Base-by-base conservation (phyloP, 129 eudicot species). In the Artemisia argyi region DNA sequence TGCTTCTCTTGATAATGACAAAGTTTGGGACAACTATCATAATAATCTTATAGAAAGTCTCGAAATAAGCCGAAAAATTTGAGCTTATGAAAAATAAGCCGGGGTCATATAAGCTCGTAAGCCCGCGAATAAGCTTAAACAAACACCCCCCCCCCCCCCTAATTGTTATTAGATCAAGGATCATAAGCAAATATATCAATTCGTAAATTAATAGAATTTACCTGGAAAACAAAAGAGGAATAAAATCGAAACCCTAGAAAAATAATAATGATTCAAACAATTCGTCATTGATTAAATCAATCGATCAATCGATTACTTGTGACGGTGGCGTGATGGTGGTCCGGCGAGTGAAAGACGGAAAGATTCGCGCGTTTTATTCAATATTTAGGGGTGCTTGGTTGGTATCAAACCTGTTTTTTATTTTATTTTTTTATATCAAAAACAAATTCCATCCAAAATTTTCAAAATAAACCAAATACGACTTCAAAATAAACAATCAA, bases 151-250 rank as follows among this genome's bases (percentile, higher is more conserved):
- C n/a, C n/a, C 5, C 42, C 46, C 46, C 46, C 46, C 8, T 39
- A 1, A 39, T 7, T 39, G 46, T 39, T 39, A 39, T 39, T 8
- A 2, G 46, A 39, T 39, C 46, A 30, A 30, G 4, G 4, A 28
- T 28, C 4, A 28, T 28, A 28, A 28, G 4, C 32, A 28, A 28
- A 28, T 28, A 28, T 28, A 28, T 5, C 39, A 39, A 26, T 56
- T 63, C 4, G 4, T 28, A 28, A 3, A 30, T 30, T 30, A 4
- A 30, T 30, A 30, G 4, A 67, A 82, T 5, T 65, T 77, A 91
- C 97, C 97, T 75, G 96, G 86, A 77, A 75, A 79, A 61, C 68
- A 82, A 73, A 70, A 58, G 65, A 85, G 73, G 49, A 90, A 48
- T 13, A 77, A 9, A 17, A 72, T 14, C 35, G 81, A 82, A 85